Percentiles rank a stretch among this genome's conserved stretches.
Evolutionary conservation across 2,329 filamentous ascomycete species (phyloP).

Genomic region (Diatrype stigma): DNA sequence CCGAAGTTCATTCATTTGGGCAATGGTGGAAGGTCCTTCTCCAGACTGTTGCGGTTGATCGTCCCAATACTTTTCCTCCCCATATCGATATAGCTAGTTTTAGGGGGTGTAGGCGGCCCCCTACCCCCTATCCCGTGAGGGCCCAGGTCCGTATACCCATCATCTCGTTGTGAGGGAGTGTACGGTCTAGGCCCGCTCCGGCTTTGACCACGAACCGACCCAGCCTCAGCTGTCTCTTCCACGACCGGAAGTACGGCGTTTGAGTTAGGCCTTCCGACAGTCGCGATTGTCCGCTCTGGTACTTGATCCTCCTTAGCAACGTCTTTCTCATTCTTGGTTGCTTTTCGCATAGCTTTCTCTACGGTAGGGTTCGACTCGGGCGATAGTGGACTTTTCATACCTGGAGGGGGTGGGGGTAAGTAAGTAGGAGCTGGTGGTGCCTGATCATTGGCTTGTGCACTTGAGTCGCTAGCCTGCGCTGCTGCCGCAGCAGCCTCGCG

Average conservation of each 20-base stretch:
- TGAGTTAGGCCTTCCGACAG: slow-evolving; percentile 21
- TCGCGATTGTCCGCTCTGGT: slow-evolving; percentile 26
- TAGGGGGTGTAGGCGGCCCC: slow-evolving; percentile 45
- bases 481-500: slow-evolving; percentile 51
- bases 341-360: slow-evolving; percentile 25
- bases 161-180: slow-evolving; percentile 29
- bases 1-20: slow-evolving; percentile 28
- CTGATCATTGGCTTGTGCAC: slow-evolving; percentile 4
- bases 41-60: slow-evolving; percentile 53
- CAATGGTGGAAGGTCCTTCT: slow-evolving; percentile 57
- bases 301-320: slow-evolving; percentile 26
- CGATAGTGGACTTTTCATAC: slow-evolving; percentile 25
- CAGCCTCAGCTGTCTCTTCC: slow-evolving; percentile 79
- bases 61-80: slow-evolving; percentile 23
- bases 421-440: slow-evolving; percentile 24
- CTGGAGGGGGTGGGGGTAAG: slow-evolving; percentile 27
- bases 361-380: slow-evolving; percentile 26
- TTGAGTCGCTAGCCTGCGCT: slow-evolving; percentile 24
- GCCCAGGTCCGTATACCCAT: slow-evolving; percentile 30
- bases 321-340: slow-evolving; percentile 25
- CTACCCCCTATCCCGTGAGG: slow-evolving; percentile 27
- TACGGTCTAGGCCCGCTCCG: slow-evolving; percentile 31
- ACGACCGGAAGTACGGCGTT: slow-evolving; percentile 68
- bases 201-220: slow-evolving; percentile 59
- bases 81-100: slow-evolving; percentile 33